Conservation (phyloP, 495 filamentous ascomycete genomes). For the Entonaema liquescens region DNA sequence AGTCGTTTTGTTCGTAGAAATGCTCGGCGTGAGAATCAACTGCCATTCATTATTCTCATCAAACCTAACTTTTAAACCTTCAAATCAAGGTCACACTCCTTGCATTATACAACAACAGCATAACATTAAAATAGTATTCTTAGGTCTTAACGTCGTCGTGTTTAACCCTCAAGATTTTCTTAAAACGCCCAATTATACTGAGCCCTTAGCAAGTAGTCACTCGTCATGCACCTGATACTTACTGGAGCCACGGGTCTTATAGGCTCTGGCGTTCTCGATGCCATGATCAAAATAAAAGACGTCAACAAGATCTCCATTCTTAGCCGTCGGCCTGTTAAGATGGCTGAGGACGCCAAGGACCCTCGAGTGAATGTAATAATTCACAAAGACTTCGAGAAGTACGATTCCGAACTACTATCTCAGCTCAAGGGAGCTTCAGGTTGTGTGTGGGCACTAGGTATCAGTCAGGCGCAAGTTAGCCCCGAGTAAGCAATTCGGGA, state of each 20-base stretch:
- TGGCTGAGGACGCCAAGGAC: constrained; percentile 68
- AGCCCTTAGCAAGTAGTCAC: background rate
- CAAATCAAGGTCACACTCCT: background rate
- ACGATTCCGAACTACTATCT: constrained; percentile 62
- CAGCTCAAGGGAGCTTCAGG: constrained; percentile 70
- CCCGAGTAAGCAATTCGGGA: constrained; percentile 61
- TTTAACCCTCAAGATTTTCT: background rate
- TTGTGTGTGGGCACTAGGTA: constrained; percentile 76
- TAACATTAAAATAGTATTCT: too few species aligned
- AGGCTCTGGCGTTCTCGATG: constrained; percentile 68
- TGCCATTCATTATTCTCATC: background rate
- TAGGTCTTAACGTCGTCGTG: background rate
- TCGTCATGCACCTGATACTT: constrained; percentile 73
- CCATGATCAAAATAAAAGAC: constrained; percentile 65
- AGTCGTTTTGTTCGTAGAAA: background rate
- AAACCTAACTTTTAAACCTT: background rate
- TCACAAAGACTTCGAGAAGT: constrained; percentile 70
- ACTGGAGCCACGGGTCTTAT: constrained; percentile 80
- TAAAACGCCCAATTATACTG: too few species aligned
- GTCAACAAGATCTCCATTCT: constrained; percentile 73
- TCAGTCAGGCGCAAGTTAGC: constrained; percentile 63
- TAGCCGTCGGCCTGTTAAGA: constrained; percentile 68
- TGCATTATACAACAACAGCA: background rate
- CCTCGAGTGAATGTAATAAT: constrained; percentile 68
- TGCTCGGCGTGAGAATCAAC: background rate